Evolutionary conservation across 805 yeast genomes (phyloP), one percentile per base, ranked within the genome.

Genomic region (Metschnikowia baotianmanensis): DNA sequence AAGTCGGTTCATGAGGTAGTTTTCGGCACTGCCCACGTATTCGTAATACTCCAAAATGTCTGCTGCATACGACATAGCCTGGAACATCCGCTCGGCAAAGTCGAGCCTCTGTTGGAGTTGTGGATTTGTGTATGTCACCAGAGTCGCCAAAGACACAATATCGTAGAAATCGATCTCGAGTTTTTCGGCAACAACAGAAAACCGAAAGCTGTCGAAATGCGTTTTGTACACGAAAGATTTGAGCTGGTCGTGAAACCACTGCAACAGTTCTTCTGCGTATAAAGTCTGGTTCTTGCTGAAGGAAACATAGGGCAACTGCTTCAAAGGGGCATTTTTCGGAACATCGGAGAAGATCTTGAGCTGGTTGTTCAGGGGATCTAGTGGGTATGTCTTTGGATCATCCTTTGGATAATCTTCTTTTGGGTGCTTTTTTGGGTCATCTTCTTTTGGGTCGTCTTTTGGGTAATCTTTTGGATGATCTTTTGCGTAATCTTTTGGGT

Each of bases 191-290:
- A 37, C 20, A 17, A 37, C 35, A 7, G 18, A 31, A 18, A 37
- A 37, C 6, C 40, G 30, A 21, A 37, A 37, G 3, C 31, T 37
- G 13, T 37, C 40, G 4, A 37, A 37, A 13, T 37, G 35, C 7
- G 40, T 16, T 4, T 23, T 19, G 7, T 11, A 11, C 9, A 37
- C 12, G 11, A 37, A 37, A 9, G 31, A 19, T 13, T 13, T 23
- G 13, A 37, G 13, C 12, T 37, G 34, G 17, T 5, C 13, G 5
- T 8, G n/a, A 20, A 23, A 31, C 40, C 32, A 28, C 30, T 34
- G 24, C 17, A 34, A 25, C 37, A 17, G 12, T 5, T 34, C 37
- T 16, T 34, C 37, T 3, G 23, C 37, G 8, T 16, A 9, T n/a
- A 12, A 7, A 7, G 30, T 34, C 4, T 34, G 28, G n/a, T 34